Base-by-base conservation (phyloP, 371 early-diverging fungal species). In the Rhizopus delemar region DNA sequence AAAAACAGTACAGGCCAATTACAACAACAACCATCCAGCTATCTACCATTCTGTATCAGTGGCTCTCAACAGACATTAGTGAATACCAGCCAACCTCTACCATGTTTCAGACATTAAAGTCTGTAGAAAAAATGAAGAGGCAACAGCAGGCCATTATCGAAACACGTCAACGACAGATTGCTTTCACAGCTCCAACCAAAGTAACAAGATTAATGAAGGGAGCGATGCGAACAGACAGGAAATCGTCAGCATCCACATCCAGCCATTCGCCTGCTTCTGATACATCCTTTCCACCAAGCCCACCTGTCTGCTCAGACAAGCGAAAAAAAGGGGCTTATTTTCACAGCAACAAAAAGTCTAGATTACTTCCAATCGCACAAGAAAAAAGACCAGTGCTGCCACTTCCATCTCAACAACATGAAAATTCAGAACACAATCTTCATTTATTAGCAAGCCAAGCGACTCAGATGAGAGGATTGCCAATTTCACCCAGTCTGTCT, bases 131-230 rank as follows among this genome's bases (percentile, higher is more conserved):
- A 63, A 56, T 60, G 32, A 56, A 53, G 56, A 53, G 58, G 55
- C 74, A 78, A 51, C 78, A 78, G 58, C 71, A 73, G 45, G 78
- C 78, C 1, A 78, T 78, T 38, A 78, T 78, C 58, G 71, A 67
- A 52, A 70, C 72, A 46, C 67, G 77, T 29, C 73, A 68, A 63
- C 61, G 63, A 12, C 62, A 59, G 59, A n/a, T 41, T 11, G 58
- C 55, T 60, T 60, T 46, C 22, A 36, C 31, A 35, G 41, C 13
- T 48, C 58, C 48, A 48, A 16, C 15, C 34, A 39, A 11, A 62
- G 35, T 39, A 28, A 51, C 34, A 41, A 56, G 28, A 52, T 16
- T 54, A 34, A 38, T 32, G 46, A 63, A 53, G 57, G 46, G 39
- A 56, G 49, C 41, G 43, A 32, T 61, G 56, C 55, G 6, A 38